phyloP scores from a whole-genome alignment of 2,329 filamentous ascomycete genomes.

The Allantophomopsis lycopodina region DNA sequence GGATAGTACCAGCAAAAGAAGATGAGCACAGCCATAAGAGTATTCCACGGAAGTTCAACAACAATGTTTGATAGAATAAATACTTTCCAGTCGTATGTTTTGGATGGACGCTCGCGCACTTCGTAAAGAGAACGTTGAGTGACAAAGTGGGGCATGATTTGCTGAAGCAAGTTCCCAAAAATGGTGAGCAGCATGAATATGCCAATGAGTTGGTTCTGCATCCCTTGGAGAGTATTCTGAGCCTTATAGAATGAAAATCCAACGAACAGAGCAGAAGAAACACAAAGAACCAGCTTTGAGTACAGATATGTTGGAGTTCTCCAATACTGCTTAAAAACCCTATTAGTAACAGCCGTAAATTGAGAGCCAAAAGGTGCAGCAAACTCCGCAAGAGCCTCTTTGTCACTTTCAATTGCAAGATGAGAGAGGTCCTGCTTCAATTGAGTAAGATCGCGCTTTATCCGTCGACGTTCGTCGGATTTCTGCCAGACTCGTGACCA shows the following conservation, averaged over 20 bases:
- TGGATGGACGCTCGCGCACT: conserved; percentile 7
- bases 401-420: conserved; percentile 10
- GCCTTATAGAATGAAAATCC: conserved; percentile 52
- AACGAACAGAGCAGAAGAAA: conserved; percentile 41
- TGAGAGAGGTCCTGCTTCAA: conserved; percentile 29
- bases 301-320: conserved; percentile 39
- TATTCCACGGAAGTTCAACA: conserved; percentile 73
- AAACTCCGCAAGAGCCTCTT: conserved; percentile 34
- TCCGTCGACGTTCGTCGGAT: conserved; percentile 29
- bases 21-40: conserved; percentile 56
- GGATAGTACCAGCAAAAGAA: conserved; percentile 76
- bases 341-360: conserved; percentile 35
- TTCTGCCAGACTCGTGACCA: conserved; percentile 48
- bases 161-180: conserved; percentile 41
- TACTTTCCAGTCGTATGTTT: conserved; percentile 14
- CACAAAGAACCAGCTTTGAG: conserved; percentile 30
- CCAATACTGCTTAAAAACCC: conserved; percentile 51
- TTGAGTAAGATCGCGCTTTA: conserved; percentile 31
- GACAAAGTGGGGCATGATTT: conserved; percentile 57
- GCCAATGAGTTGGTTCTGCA: conserved; percentile 59
- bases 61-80: conserved; percentile 31
- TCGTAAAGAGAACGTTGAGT: conserved; percentile 53
- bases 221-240: conserved; percentile 44
- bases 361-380: conserved; percentile 45
- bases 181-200: conserved; percentile 54